These are phyloP conservation scores for Ceratobasidium sp. DNA, from an alignment of 1,284 basidiomycete genomes.

Conservation along the genomic window DNA sequence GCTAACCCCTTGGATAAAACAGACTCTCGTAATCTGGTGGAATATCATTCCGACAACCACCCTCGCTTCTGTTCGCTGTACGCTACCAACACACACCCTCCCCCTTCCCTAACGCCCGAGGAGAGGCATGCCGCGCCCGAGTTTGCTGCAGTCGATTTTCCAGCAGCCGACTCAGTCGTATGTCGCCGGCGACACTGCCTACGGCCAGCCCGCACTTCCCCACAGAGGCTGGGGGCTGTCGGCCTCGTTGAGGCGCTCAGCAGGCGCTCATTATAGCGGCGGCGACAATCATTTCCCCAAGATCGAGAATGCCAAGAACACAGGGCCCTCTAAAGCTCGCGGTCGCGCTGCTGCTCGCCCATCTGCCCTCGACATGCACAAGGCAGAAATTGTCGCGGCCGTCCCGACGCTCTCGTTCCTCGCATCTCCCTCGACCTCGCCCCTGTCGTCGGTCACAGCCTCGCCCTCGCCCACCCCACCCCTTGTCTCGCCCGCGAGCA, in stretches of 20 bases:
- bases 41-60: slow-evolving; percentile 18
- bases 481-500: slow-evolving; percentile 26
- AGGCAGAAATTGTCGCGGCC: slow-evolving; percentile 2
- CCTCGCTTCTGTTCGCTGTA: slow-evolving; percentile 5
- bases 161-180: slow-evolving; percentile 22
- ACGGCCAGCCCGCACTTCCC: not conserved
- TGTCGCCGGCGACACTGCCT: not conserved
- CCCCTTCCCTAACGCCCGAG: not conserved
- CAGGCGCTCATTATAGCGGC: not conserved
- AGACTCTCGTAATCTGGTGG: not conserved
- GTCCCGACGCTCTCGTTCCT: slow-evolving; percentile 10
- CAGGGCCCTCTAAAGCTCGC: slow-evolving; percentile 5
- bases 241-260: not conserved
- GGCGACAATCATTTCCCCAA: slow-evolving; percentile 1
- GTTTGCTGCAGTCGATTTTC: slow-evolving; percentile 26
- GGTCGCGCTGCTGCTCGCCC: slow-evolving; percentile 3
- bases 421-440: not conserved
- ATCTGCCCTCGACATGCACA: slow-evolving; percentile 1
- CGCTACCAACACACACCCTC: not conserved
- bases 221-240: not conserved
- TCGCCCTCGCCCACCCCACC: slow-evolving; percentile 19
- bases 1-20: not conserved
- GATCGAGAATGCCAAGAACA: no score
- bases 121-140: slow-evolving; percentile 14
- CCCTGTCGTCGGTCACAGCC: not conserved